Percentiles rank a stretch among this genome's conserved stretches.
Evolutionary conservation across 441 rosid genomes (phyloP).

Genomic region (Biscutella auriculata): DNA sequence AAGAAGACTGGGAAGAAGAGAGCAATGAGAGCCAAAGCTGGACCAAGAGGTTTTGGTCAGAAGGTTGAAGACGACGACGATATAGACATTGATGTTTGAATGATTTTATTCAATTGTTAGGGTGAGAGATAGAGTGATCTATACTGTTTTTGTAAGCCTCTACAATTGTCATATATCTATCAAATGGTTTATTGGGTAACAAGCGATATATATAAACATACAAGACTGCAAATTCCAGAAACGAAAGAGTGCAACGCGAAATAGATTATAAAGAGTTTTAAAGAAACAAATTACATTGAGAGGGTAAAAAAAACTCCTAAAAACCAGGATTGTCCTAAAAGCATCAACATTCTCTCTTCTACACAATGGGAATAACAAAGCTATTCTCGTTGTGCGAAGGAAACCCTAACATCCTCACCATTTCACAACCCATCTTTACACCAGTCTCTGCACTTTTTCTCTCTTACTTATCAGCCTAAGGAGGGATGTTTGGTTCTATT

Average conservation of each 20-base stretch:
- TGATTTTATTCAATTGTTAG: conserved; percentile 7
- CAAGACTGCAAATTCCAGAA: background rate
- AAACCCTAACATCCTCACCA: conserved; percentile 20
- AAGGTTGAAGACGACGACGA: conserved; percentile 38
- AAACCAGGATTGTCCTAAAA: conserved; percentile 9
- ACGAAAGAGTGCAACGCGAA: background rate
- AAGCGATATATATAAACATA: background rate
- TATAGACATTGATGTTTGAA: conserved; percentile 11
- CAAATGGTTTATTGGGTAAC: conserved; percentile 10
- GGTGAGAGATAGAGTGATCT: background rate
- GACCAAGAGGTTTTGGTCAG: conserved; percentile 81
- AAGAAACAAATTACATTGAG: conserved; percentile 17
- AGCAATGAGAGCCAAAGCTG: conserved; percentile 37
- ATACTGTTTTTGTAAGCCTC: background rate
- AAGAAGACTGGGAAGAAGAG: conserved; percentile 48
- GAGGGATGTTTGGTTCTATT: conserved; percentile 27
- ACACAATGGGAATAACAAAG: conserved; percentile 12
- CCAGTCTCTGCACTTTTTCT: conserved; percentile 10
- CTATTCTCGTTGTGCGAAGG: conserved; percentile 16
- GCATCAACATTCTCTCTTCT: conserved; percentile 15
- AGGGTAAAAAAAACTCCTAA: background rate
- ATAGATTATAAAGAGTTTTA: background rate
- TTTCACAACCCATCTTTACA: conserved; percentile 20
- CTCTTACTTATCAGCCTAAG: conserved; percentile 18
- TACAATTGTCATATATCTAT: background rate